phyloP scores from a whole-genome alignment of 106 monocot species.

The Allium sativum region DNA sequence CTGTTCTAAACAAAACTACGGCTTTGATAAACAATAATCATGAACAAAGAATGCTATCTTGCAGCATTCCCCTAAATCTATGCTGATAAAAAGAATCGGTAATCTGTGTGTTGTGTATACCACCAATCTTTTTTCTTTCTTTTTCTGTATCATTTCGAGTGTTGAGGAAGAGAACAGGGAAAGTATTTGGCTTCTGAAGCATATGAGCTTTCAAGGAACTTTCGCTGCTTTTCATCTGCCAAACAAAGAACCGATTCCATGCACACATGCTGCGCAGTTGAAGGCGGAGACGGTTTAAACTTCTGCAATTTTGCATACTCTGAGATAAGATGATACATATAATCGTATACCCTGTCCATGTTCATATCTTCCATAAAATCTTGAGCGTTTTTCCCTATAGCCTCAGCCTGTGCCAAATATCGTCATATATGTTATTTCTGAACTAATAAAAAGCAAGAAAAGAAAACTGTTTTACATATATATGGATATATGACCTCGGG shows the following conservation, averaged over 20 bases:
- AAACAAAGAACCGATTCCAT: slow-evolving; percentile 33
- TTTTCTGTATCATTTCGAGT: background rate
- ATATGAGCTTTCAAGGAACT: slow-evolving; percentile 34
- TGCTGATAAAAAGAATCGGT: too few relatives aligned
- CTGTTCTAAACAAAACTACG: too few relatives aligned
- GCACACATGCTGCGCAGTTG: slow-evolving; percentile 39
- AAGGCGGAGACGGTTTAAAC: slow-evolving; percentile 36
- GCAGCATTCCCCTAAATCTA: too few relatives aligned
- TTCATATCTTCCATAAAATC: slow-evolving; percentile 35
- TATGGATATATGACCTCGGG: slow-evolving; percentile 11
- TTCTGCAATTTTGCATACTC: slow-evolving; percentile 49
- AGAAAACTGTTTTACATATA: too few relatives aligned
- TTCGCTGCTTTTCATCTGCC: slow-evolving; percentile 29
- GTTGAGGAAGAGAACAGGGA: slow-evolving; percentile 19
- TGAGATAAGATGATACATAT: slow-evolving; percentile 51
- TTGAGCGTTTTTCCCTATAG: slow-evolving; percentile 35
- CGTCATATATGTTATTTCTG: too few relatives aligned
- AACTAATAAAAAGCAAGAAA: too few relatives aligned
- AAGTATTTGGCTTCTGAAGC: slow-evolving; percentile 15
- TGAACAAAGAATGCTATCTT: too few relatives aligned
- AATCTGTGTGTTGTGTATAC: too few relatives aligned
- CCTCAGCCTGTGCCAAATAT: slow-evolving; percentile 27
- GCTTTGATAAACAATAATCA: too few relatives aligned
- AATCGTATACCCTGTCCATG: slow-evolving; percentile 57
- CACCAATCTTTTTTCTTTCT: too few relatives aligned